Conservation (phyloP, 192 early-diverging fungal genomes). For the Gonapodya prolifera region DNA sequence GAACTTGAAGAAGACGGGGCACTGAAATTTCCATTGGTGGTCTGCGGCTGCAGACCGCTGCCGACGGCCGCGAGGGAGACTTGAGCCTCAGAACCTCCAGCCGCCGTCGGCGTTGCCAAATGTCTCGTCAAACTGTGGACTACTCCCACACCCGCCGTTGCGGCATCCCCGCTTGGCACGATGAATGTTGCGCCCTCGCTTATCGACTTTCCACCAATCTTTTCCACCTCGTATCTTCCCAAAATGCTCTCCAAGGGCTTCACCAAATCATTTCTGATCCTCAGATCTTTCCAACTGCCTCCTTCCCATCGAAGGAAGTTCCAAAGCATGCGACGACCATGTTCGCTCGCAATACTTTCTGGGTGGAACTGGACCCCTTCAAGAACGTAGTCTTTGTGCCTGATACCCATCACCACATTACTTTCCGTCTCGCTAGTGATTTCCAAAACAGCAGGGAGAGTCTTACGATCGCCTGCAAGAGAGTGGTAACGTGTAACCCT, state of each 20-base stretch:
- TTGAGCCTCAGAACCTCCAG: background rate
- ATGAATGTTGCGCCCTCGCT: background rate
- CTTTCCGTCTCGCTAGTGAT: constrained; percentile 75
- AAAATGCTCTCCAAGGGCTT: constrained; percentile 7
- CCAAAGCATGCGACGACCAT: constrained; percentile 71
- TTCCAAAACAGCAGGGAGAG: constrained; percentile 70
- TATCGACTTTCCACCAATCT: background rate
- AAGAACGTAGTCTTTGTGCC: constrained; percentile 76
- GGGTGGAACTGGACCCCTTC: constrained; percentile 99
- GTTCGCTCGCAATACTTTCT: constrained; percentile 89
- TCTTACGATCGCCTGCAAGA: constrained; percentile 70
- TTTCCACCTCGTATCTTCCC: background rate
- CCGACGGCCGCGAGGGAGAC: background rate
- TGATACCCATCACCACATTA: constrained; percentile 85
- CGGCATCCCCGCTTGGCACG: constrained; percentile 3
- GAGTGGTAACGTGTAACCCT: constrained; percentile 94
- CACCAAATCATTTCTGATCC: constrained; percentile 11
- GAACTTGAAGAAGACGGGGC: background rate
- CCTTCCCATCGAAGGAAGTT: constrained; percentile 84
- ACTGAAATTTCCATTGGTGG: background rate
- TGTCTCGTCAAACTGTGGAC: background rate
- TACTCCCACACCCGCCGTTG: background rate
- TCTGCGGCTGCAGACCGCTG: background rate
- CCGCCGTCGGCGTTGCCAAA: background rate
- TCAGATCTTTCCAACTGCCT: constrained; percentile 66